These are phyloP conservation scores for Saccharomycopsis sp. DNA, from an alignment of 805 yeast species.

Conservation along the genomic window DNA sequence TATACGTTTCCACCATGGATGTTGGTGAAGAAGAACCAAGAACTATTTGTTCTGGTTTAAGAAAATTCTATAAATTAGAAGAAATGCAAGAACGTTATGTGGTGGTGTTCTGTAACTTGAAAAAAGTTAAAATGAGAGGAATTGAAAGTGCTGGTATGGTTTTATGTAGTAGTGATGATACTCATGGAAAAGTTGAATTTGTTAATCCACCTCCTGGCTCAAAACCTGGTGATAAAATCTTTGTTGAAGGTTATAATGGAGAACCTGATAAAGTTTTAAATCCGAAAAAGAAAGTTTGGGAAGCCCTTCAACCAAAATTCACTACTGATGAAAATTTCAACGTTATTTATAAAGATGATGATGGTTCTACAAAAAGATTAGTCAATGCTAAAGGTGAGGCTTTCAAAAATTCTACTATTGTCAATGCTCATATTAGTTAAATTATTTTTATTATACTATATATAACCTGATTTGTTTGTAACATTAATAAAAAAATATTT, in stretches of 20 bases:
- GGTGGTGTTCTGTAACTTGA: conserved; percentile 87
- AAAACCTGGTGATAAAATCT: conserved; percentile 91
- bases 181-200: conserved; percentile 70
- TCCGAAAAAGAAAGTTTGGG: conserved; percentile 98
- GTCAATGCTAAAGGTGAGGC: conserved; percentile 72
- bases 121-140: conserved; percentile 98
- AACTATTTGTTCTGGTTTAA: conserved; percentile 96
- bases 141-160: conserved; percentile 95
- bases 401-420: conserved; percentile 64
- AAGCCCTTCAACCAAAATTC: conserved; percentile 85
- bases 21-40: conserved; percentile 90
- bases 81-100: conserved; percentile 93
- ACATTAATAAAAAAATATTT: no score
- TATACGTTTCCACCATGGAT: conserved; percentile 93
- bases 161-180: conserved; percentile 69
- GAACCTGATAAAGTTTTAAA: conserved; percentile 86
- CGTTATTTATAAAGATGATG: conserved; percentile 69
- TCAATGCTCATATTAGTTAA: conserved; percentile 68
- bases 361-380: conserved; percentile 59
- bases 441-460: not conserved
- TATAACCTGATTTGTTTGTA: no score
- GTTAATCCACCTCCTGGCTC: conserved; percentile 91
- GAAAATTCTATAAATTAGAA: conserved; percentile 78
- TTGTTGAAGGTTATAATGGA: conserved; percentile 85
- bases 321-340: conserved; percentile 66